Evolutionary conservation across 257 asterid genomes (phyloP).

Genomic region (Fraxinus excelsior): DNA sequence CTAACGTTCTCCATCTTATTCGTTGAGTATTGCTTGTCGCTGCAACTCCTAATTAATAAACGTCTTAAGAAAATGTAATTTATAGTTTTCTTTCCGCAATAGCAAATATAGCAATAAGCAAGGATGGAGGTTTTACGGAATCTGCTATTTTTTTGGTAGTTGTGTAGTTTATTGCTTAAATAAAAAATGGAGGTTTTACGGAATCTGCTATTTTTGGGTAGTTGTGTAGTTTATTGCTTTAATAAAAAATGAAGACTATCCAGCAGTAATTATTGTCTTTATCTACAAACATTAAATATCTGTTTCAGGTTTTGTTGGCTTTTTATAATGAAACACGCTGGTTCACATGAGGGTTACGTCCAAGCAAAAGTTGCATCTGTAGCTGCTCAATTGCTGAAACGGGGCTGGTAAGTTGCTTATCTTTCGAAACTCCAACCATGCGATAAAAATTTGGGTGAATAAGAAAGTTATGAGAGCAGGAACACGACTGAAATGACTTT

Average conservation of each 20-base stretch:
- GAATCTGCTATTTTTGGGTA: neutral
- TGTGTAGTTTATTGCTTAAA: neutral
- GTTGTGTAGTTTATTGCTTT: neutral
- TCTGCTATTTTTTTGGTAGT: neutral
- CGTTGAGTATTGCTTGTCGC: neutral
- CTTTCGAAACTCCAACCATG: slow-evolving; percentile 14
- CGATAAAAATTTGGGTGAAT: neutral
- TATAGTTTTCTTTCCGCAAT: neutral
- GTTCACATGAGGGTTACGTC: slow-evolving; percentile 81
- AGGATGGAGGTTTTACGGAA: neutral
- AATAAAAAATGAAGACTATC: neutral
- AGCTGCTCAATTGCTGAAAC: slow-evolving; percentile 89
- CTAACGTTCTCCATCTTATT: neutral
- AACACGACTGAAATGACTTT: slow-evolving; percentile 7
- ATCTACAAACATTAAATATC: slow-evolving; percentile 22
- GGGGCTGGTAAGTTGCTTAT: slow-evolving; percentile 82
- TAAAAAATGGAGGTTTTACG: neutral
- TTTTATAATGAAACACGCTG: slow-evolving; percentile 74
- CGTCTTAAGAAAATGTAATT: neutral
- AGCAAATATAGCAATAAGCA: neutral
- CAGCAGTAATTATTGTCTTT: neutral
- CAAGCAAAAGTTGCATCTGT: slow-evolving; percentile 79
- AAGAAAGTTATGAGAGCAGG: neutral
- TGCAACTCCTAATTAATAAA: neutral
- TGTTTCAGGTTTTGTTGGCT: slow-evolving; percentile 82